Conservation (phyloP, 2,329 filamentous ascomycete species). For the Fusarium sp. region DNA sequence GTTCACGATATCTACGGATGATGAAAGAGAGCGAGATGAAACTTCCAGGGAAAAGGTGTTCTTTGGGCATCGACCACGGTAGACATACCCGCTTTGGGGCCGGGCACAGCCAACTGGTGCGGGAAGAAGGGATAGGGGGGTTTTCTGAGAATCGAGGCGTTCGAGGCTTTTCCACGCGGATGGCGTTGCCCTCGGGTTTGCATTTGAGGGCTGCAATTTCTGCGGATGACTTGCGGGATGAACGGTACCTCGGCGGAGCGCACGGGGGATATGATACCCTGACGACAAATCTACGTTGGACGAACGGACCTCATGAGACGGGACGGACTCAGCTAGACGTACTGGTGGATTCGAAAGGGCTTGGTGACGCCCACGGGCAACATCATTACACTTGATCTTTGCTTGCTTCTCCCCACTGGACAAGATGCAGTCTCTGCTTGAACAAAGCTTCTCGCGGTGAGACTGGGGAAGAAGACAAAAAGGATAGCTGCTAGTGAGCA, state of each 20-base stretch:
- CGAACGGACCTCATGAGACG: conserved; percentile 46
- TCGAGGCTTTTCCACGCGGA: conserved; percentile 43
- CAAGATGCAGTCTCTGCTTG: conserved; percentile 27
- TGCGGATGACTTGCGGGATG: conserved; percentile 43
- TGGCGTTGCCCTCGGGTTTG: conserved; percentile 42
- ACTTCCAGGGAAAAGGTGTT: conserved; percentile 40
- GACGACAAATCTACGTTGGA: conserved; percentile 51
- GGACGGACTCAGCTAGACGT: conserved; percentile 44
- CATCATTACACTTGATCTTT: conserved; percentile 25
- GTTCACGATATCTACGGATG: conserved; percentile 47
- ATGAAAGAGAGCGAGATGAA: conserved; percentile 44
- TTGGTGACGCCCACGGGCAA: conserved; percentile 24
- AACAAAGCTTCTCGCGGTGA: conserved; percentile 25
- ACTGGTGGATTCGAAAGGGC: conserved; percentile 32
- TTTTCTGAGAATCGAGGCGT: conserved; percentile 42
- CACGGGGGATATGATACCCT: conserved; percentile 51
- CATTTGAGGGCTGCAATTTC: conserved; percentile 45
- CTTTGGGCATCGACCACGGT: conserved; percentile 43
- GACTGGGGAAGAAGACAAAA: conserved; percentile 17
- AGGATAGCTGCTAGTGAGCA: conserved; percentile 30
- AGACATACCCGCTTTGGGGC: conserved; percentile 43
- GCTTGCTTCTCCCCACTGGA: conserved; percentile 24
- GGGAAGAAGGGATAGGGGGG: conserved; percentile 32
- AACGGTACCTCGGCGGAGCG: conserved; percentile 41
- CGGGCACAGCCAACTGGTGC: conserved; percentile 37